phyloP scores from a whole-genome alignment of 2,329 filamentous ascomycete genomes.

The Ascochyta pisi region DNA sequence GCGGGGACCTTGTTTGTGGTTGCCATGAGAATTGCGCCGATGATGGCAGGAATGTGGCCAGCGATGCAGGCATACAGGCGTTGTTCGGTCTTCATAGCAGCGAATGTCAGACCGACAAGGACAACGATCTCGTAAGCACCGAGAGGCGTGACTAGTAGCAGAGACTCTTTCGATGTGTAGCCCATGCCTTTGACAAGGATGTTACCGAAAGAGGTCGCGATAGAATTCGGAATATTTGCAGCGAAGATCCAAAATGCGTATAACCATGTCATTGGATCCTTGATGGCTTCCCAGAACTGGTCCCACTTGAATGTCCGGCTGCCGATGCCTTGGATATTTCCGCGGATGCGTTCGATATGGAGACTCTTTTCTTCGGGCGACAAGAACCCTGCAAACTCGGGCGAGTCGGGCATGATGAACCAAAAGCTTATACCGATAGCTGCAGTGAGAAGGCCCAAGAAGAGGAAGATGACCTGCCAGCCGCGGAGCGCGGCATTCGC shows the following conservation, averaged over 20 bases:
- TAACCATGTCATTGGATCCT: slow-evolving; percentile 48
- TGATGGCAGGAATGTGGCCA: slow-evolving; percentile 47
- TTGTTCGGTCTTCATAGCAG: slow-evolving; percentile 47
- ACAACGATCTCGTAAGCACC: slow-evolving; percentile 50
- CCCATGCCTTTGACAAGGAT: slow-evolving; percentile 51
- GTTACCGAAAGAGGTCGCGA: slow-evolving; percentile 49
- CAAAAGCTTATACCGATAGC: slow-evolving; percentile 52
- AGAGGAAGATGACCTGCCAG: slow-evolving; percentile 54
- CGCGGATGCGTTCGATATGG: slow-evolving; percentile 44
- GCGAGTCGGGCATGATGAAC: slow-evolving; percentile 49
- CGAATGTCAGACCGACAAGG: slow-evolving; percentile 47
- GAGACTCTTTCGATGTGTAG: slow-evolving; percentile 41
- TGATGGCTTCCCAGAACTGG: slow-evolving; percentile 46
- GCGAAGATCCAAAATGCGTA: slow-evolving; percentile 47
- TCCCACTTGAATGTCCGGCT: slow-evolving; percentile 44
- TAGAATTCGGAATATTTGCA: slow-evolving; percentile 49
- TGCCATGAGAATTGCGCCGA: slow-evolving; percentile 50
- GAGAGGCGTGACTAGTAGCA: slow-evolving; percentile 49
- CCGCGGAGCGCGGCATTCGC: slow-evolving; percentile 45
- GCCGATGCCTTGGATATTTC: slow-evolving; percentile 49
- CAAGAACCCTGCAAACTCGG: slow-evolving; percentile 36
- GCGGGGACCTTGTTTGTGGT: slow-evolving; percentile 47
- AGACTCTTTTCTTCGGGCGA: slow-evolving; percentile 40
- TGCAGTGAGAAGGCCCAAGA: slow-evolving; percentile 50
- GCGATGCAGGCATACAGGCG: slow-evolving; percentile 47